Percentiles rank a stretch among this genome's conserved stretches.
phyloP scores from a whole-genome alignment of 345 rosid species.

The Anastatica hierochuntica region DNA sequence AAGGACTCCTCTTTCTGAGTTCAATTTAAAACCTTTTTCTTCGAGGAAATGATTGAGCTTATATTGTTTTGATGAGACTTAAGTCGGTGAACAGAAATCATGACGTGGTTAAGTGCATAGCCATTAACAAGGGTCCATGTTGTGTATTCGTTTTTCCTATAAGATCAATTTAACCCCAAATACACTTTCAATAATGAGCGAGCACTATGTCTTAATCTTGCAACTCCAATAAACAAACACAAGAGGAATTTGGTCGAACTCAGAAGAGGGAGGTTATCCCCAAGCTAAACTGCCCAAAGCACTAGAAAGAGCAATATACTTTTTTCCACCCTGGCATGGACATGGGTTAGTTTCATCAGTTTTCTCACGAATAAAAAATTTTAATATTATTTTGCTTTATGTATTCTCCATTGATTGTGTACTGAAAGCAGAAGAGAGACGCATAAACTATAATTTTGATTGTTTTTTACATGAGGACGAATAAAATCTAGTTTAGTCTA shows the following conservation, averaged over 20 bases:
- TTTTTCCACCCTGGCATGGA: conserved; percentile 37
- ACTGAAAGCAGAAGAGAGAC: too few species aligned
- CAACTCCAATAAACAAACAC: background rate
- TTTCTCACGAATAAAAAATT: too few species aligned
- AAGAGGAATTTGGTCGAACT: conserved; percentile 52
- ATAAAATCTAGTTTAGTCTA: too few species aligned
- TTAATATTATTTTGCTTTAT: too few species aligned
- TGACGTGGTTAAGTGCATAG: conserved; percentile 84
- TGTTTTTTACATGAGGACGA: too few species aligned
- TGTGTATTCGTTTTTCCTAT: conserved; percentile 92
- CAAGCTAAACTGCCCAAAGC: conserved; percentile 71
- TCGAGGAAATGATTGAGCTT: conserved; percentile 57
- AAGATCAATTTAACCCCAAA: background rate
- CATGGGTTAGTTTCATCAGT: too few species aligned
- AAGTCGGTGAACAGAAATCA: conserved; percentile 70
- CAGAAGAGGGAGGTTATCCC: conserved; percentile 62
- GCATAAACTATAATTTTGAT: too few species aligned
- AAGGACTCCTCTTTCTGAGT: conserved; percentile 79
- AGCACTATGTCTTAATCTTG: background rate
- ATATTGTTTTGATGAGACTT: conserved; percentile 55
- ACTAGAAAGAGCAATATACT: conserved; percentile 72
- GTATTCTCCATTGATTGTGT: too few species aligned
- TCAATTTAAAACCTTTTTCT: conserved; percentile 60
- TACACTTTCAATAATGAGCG: background rate
- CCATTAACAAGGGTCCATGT: conserved; percentile 99